Evolutionary conservation across 331 rosid genomes (phyloP), one percentile per base, ranked within the genome.

Genomic region (Saraca asoca): DNA sequence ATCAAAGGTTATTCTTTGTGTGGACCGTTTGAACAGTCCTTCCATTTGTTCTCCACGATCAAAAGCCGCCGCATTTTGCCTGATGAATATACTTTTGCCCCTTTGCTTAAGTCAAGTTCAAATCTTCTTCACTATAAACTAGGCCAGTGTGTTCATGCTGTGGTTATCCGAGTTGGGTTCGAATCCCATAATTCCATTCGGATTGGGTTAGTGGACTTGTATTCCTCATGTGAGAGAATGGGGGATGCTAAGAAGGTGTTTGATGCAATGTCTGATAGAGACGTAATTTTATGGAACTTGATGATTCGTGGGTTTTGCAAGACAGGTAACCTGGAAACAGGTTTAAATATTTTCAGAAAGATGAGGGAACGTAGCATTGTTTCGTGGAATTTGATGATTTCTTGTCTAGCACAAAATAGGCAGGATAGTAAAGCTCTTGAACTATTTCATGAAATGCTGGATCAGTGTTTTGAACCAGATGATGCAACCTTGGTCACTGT

Each of bases 1-100:
- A 85, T 92, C 80, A 92, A 92, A 62, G 95, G 82, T 45, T 80
- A 75, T 58, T 89, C 98, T 0, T 51, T 83, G 2, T 63, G 50
- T 56, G 59, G 81, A 14, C 98, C 96, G 39, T 85, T 61, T 54
- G 70, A 81, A 9, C 70, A 54, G 14, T 66, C 91, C 37, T 69
- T 89, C 59, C 65, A 49, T 54, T 29, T 87, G 31, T 85, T 87
- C 79, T 66, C 78, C 61, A 24, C 46, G 12, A 81, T 89, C 96
- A 84, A 68, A 42, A 7, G n/a, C 44, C 85, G 64, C 2, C 20
- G 62, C 38, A 66, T 89, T 58, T 39, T 51, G 49, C 91, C 91
- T 0, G 95, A 89, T 10, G 63, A 69, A 24, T 82, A 79, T 70
- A 77, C 98, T 13, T 84, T 84, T 33, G 82, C 85, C 5, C 87